Evolutionary conservation across 2,329 filamentous ascomycete genomes (phyloP).

Genomic region (Pseudogymnoascus sp.): DNA sequence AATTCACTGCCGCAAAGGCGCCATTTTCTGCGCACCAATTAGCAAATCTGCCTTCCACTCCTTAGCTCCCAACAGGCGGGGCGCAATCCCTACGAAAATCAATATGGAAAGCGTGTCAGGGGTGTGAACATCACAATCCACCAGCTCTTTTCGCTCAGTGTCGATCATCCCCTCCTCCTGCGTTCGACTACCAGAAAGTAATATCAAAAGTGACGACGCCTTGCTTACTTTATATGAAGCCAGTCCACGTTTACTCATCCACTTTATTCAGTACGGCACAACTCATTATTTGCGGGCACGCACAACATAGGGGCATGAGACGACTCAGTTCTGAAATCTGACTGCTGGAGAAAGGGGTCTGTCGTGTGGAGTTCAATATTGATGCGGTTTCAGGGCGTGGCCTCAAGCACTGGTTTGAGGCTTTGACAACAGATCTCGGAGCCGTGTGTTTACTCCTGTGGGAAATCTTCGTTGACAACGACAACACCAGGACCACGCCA

Average conservation of each 20-base stretch:
- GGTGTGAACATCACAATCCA: neutral
- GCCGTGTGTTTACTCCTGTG: neutral
- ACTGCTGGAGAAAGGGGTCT: neutral
- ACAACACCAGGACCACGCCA: conserved; percentile 3
- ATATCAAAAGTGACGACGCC: neutral
- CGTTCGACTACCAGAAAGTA: neutral
- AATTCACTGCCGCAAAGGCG: neutral
- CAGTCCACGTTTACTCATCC: neutral
- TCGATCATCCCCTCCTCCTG: conserved; percentile 1
- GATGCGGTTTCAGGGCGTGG: neutral
- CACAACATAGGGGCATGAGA: conserved; percentile 6
- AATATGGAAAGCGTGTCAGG: neutral
- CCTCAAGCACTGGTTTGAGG: neutral
- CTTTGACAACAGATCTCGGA: neutral
- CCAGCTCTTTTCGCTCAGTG: neutral
- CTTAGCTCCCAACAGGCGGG: conserved; percentile 1
- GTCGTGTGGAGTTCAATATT: neutral
- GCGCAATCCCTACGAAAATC: conserved; percentile 4
- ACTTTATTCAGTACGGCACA: neutral
- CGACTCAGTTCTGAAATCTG: conserved; percentile 5
- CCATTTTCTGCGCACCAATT: neutral
- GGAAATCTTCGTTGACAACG: neutral
- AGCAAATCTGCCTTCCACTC: neutral
- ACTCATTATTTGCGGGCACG: neutral
- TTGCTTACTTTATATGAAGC: neutral